Percentiles rank a stretch among this genome's conserved stretches.
phyloP scores from a whole-genome alignment of 768 basidiomycete species.

The Amanita inopinata region DNA sequence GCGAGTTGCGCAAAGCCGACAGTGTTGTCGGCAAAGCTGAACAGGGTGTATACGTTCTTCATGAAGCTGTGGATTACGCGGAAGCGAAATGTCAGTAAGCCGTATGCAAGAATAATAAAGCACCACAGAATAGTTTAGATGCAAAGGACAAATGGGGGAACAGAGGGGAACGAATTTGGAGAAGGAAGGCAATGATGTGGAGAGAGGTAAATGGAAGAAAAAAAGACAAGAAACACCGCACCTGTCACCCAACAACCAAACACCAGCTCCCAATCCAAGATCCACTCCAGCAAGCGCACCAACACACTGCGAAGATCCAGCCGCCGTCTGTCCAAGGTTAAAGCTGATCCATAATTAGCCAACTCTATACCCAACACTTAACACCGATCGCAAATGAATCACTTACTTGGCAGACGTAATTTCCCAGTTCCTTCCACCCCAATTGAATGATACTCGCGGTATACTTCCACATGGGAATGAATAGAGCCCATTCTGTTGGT shows the following conservation, averaged over 20 bases:
- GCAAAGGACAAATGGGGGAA: too few relatives aligned
- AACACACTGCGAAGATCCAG: constrained; percentile 1
- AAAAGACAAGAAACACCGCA: neutral
- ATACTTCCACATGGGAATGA: constrained; percentile 4
- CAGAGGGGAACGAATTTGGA: too few relatives aligned
- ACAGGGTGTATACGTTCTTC: constrained; percentile 31
- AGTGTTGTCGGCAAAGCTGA: constrained; percentile 22
- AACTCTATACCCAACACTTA: too few relatives aligned
- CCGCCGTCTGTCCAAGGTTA: neutral
- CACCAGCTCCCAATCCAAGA: neutral
- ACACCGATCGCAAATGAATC: too few relatives aligned
- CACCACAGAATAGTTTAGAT: too few relatives aligned
- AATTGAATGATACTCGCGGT: neutral
- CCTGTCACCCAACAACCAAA: constrained; percentile 7
- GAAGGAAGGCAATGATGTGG: too few relatives aligned
- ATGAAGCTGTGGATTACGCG: constrained; percentile 28
- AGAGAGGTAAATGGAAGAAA: constrained; percentile 11
- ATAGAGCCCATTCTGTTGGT: neutral
- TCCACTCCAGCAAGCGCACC: constrained; percentile 1
- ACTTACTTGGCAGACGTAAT: constrained; percentile 2
- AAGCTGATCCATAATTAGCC: constrained; percentile 2
- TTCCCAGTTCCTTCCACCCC: constrained; percentile 4
- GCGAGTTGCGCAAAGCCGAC: constrained; percentile 23
- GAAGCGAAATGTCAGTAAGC: too few relatives aligned
- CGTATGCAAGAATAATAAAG: too few relatives aligned